Evolutionary conservation across 495 filamentous ascomycete species (phyloP).

Genomic region (Apiosordaria backusii): DNA sequence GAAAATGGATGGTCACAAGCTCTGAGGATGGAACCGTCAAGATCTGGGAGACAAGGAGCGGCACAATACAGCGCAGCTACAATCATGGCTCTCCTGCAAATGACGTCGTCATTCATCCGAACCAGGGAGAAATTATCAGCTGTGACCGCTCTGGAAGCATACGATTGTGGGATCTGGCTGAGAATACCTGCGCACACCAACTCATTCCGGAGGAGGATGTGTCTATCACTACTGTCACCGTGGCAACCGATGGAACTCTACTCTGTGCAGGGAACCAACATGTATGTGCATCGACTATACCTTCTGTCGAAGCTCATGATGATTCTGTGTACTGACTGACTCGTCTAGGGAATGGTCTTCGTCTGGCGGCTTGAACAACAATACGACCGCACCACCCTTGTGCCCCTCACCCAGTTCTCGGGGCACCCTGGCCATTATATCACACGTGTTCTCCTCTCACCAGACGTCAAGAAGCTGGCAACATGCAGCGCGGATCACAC

Average conservation of each 20-base stretch:
- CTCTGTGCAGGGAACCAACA: constrained; percentile 94
- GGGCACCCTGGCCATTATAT: constrained; percentile 86
- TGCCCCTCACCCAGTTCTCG: constrained; percentile 87
- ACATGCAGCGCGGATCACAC: constrained; percentile 98
- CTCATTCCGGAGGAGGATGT: constrained; percentile 95
- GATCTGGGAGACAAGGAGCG: constrained; percentile 94
- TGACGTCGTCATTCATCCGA: constrained; percentile 96
- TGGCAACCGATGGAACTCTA: constrained; percentile 88
- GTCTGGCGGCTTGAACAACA: constrained; percentile 90
- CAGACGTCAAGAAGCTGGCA: constrained; percentile 94
- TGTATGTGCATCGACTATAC: constrained; percentile 45
- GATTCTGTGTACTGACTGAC: neutral
- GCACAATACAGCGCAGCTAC: constrained; percentile 87
- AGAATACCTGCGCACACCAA: constrained; percentile 95
- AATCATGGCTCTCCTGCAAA: constrained; percentile 82
- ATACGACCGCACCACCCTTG: constrained; percentile 77
- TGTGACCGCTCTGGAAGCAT: constrained; percentile 93
- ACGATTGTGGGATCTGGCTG: constrained; percentile 91
- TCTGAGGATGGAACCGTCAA: constrained; percentile 97
- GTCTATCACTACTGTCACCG: constrained; percentile 87
- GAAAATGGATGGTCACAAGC: constrained; percentile 99
- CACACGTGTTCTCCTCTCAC: constrained; percentile 90
- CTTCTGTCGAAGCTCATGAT: neutral
- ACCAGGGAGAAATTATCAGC: constrained; percentile 95
- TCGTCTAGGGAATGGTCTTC: constrained; percentile 82